Evolutionary conservation across 176 grass and related monocot genomes (phyloP).

Genomic region (Eleusine indica): DNA sequence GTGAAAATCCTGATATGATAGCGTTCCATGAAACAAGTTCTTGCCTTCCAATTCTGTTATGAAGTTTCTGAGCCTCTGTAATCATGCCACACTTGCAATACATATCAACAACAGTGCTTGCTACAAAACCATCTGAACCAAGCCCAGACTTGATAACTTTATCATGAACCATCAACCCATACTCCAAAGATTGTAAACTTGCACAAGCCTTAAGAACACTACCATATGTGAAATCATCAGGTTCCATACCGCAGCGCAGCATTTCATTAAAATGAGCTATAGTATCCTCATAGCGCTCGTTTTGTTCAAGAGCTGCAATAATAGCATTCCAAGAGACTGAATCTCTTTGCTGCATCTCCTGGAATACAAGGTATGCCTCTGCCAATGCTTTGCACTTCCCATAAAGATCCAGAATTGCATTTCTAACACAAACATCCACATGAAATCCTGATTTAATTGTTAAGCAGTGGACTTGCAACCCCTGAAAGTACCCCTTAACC

Average conservation of each 20-base stretch:
- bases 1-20: conserved; percentile 88
- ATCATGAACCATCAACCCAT: conserved; percentile 71
- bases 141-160: conserved; percentile 86
- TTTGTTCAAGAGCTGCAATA: conserved; percentile 82
- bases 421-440: conserved; percentile 61
- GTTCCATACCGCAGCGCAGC: conserved; percentile 65
- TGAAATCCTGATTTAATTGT: conserved; percentile 65
- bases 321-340: conserved; percentile 81
- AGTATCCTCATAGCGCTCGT: conserved; percentile 58
- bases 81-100: conserved; percentile 88
- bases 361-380: conserved; percentile 66
- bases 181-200: conserved; percentile 69
- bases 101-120: conserved; percentile 81
- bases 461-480: conserved; percentile 74
- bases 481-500: conserved; percentile 59
- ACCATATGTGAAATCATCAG: conserved; percentile 87
- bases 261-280: conserved; percentile 73
- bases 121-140: conserved; percentile 71
- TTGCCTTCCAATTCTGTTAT: conserved; percentile 62
- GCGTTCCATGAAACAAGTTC: conserved; percentile 76
- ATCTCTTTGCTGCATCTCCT: conserved; percentile 77
- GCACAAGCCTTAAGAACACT: conserved; percentile 90
- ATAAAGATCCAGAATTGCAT: conserved; percentile 86
- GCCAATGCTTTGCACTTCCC: conserved; percentile 77
- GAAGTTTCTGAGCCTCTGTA: conserved; percentile 76